Conservation (phyloP, 2,329 filamentous ascomycete genomes). For the Byssochlamys sp. region DNA sequence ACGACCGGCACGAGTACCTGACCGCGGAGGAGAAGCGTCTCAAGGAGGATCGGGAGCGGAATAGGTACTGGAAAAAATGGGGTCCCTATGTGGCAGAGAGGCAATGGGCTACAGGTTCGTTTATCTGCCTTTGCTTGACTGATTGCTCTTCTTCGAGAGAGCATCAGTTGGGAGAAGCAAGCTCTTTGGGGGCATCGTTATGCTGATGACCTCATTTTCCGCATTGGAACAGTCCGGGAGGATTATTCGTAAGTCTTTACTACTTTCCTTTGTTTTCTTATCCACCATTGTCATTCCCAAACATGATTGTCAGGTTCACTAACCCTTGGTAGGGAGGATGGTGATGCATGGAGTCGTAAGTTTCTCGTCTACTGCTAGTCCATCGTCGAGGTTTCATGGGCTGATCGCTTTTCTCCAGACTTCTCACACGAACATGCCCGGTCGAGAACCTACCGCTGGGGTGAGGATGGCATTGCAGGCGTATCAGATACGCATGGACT, state of each 20-base stretch:
- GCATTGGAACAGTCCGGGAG: conserved; percentile 57
- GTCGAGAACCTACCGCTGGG: conserved; percentile 84
- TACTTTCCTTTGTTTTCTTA: neutral
- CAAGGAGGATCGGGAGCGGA: conserved; percentile 70
- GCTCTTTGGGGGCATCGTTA: neutral
- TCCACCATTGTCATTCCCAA: conserved; percentile 2
- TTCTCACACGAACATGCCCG: conserved; percentile 89
- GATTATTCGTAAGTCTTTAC: conserved; percentile 62
- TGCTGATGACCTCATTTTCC: conserved; percentile 17
- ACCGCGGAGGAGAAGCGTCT: conserved; percentile 85
- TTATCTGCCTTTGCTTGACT: conserved; percentile 3
- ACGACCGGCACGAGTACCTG: conserved; percentile 77
- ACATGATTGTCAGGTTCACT: conserved; percentile 6
- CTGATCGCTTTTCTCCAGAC: conserved; percentile 45
- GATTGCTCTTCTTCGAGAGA: conserved; percentile 1
- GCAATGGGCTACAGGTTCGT: conserved; percentile 84
- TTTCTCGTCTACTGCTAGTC: conserved; percentile 17
- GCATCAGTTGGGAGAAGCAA: neutral
- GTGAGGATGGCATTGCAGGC: conserved; percentile 91
- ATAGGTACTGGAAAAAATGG: conserved; percentile 98
- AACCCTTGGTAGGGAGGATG: conserved; percentile 53
- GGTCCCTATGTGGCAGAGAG: conserved; percentile 86
- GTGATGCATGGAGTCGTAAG: conserved; percentile 92
- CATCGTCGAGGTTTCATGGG: neutral
- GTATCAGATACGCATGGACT: conserved; percentile 86